Percentiles rank a stretch among this genome's conserved stretches.
Conservation (phyloP, 2,329 filamentous ascomycete species). For the Monosporascus sp. region DNA sequence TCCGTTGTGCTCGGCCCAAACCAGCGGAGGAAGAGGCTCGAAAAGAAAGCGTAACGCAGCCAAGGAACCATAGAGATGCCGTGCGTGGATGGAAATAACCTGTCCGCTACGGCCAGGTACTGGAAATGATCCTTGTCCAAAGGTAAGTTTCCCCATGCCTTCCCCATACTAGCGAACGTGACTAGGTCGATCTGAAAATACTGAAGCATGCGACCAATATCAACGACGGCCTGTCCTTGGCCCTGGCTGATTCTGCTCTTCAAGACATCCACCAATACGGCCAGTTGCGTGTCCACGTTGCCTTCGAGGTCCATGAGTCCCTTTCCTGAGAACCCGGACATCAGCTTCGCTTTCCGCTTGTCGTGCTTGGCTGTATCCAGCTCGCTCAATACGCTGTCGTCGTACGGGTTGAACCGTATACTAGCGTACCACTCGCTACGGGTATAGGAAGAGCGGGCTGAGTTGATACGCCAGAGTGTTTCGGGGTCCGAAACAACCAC, state of each 20-base stretch:
- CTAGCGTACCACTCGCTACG: constrained; percentile 22
- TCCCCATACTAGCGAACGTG: constrained; percentile 16
- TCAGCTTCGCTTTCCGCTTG: constrained; percentile 22
- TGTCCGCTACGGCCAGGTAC: constrained; percentile 16
- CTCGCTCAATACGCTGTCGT: constrained; percentile 19
- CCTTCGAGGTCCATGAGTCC: constrained; percentile 21
- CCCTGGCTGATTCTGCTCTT: constrained; percentile 13
- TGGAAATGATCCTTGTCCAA: constrained; percentile 20
- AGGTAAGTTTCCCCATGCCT: constrained; percentile 20
- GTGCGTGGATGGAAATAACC: constrained; percentile 16
- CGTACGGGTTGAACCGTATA: constrained; percentile 21
- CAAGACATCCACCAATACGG: constrained; percentile 15
- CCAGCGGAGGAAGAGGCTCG: constrained; percentile 15
- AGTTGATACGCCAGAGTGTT: constrained; percentile 21
- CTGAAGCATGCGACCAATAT: constrained; percentile 18
- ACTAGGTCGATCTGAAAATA: constrained; percentile 23
- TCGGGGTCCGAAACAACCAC: constrained; percentile 21
- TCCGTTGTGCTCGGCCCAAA: constrained; percentile 18
- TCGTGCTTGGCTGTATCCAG: constrained; percentile 19
- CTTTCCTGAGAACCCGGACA: constrained; percentile 20
- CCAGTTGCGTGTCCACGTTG: constrained; percentile 18
- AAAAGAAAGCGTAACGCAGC: constrained; percentile 16
- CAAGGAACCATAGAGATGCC: constrained; percentile 17
- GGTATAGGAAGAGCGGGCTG: constrained; percentile 20
- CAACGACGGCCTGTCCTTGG: constrained; percentile 6